Percentiles rank a stretch among this genome's conserved stretches.
phyloP scores from a whole-genome alignment of 345 rosid genomes.

The Lumnitzera littorea region DNA sequence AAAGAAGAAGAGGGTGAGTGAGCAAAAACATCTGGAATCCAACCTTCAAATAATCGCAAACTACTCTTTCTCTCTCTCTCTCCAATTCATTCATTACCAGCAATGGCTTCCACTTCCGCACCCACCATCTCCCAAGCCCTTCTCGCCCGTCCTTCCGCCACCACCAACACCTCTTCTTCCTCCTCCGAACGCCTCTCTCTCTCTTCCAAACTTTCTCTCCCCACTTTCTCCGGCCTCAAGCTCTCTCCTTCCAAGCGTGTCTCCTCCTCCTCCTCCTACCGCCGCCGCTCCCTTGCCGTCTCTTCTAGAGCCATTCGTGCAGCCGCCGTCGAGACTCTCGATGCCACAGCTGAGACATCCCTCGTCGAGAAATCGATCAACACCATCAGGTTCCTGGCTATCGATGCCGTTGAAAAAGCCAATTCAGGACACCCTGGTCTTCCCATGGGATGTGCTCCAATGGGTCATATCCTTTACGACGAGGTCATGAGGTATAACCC shows the following conservation, averaged over 20 bases:
- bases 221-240: slow-evolving; percentile 46
- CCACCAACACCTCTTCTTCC: too few species aligned
- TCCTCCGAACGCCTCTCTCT: too few species aligned
- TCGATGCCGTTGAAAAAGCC: slow-evolving; percentile 96
- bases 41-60: too few species aligned
- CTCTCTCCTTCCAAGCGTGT: slow-evolving; percentile 15
- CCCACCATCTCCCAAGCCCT: too few species aligned
- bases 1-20: too few species aligned
- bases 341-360: slow-evolving; percentile 45
- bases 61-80: too few species aligned
- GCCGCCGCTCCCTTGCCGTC: slow-evolving; percentile 21
- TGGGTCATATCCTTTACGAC: slow-evolving; percentile 85
- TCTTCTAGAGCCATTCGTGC: slow-evolving; percentile 16
- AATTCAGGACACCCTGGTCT: slow-evolving; percentile 96
- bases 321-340: slow-evolving; percentile 46
- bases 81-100: too few species aligned
- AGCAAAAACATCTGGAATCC: too few species aligned
- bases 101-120: too few species aligned
- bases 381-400: slow-evolving; percentile 75
- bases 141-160: too few species aligned
- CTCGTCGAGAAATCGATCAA: slow-evolving; percentile 75
- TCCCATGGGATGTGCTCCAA: slow-evolving; percentile 97
- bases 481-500: slow-evolving; percentile 92
- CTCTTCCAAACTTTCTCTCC: slow-evolving; percentile 11
- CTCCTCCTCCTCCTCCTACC: slow-evolving; percentile 14